Percentiles rank a stretch among this genome's conserved stretches.
Evolutionary conservation across 1,284 basidiomycete species (phyloP).

Genomic region (Trametes polyzona): DNA sequence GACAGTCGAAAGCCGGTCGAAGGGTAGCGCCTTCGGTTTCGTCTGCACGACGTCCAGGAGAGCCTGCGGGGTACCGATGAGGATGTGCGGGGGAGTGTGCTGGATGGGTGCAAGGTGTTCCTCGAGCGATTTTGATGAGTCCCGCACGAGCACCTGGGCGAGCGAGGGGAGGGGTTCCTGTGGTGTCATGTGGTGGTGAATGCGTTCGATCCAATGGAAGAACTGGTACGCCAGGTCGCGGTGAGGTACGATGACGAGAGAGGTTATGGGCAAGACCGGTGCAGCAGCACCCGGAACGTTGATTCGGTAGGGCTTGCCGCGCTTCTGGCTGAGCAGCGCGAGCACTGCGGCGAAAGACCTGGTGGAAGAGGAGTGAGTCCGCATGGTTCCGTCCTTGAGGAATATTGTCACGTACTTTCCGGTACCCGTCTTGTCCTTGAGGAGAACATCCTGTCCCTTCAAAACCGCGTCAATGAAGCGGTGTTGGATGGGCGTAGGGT

Average conservation of each 20-base stretch:
- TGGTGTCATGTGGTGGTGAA: slow-evolving; percentile 41
- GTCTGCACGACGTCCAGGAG: slow-evolving; percentile 56
- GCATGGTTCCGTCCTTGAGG: background rate
- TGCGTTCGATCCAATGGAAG: slow-evolving; percentile 65
- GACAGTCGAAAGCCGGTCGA: slow-evolving; percentile 55
- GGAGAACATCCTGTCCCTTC: slow-evolving; percentile 58
- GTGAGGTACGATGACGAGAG: slow-evolving; percentile 75
- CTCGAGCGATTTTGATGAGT: slow-evolving; percentile 36
- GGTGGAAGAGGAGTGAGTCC: background rate
- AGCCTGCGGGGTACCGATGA: slow-evolving; percentile 74
- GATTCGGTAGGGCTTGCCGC: slow-evolving; percentile 39
- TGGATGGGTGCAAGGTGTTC: slow-evolving; percentile 44
- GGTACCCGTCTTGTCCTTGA: slow-evolving; percentile 72
- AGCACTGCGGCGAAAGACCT: slow-evolving; percentile 75
- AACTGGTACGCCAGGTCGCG: slow-evolving; percentile 74
- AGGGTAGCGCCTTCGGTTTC: slow-evolving; percentile 46
- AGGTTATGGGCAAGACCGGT: slow-evolving; percentile 23
- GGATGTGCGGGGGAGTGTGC: slow-evolving; percentile 59
- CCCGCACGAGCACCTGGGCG: slow-evolving; percentile 66
- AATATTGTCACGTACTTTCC: slow-evolving; percentile 63
- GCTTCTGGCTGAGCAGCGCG: slow-evolving; percentile 63
- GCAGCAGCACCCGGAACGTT: background rate
- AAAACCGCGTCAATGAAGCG: slow-evolving; percentile 66
- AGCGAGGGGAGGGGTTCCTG: slow-evolving; percentile 41
- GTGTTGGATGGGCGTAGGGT: slow-evolving; percentile 62